Evolutionary conservation across 78 protist genomes (phyloP), one percentile per base, ranked within the genome.

Genomic region (Dictyostelium citrinum): DNA sequence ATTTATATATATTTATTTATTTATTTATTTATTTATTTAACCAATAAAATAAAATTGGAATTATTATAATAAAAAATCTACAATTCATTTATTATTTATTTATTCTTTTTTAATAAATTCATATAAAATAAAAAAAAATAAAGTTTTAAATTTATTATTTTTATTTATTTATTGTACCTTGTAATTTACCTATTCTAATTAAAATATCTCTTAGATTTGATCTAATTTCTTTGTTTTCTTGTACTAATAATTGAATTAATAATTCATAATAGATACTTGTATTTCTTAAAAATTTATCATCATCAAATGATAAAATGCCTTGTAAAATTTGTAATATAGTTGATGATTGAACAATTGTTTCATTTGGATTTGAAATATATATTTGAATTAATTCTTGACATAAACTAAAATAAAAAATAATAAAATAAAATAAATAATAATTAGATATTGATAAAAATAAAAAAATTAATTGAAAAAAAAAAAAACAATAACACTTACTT

Each of bases 221-320:
- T 88, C 93, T 76, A 29, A 88, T 72, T 45, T 88, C 93, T 78
- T 67, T 88, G n/a, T 72, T 51, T 17, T 76, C 81, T 24, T 88
- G 46, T 1, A 88, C 11, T 8, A 88, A 31, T 31, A 88, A 67
- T 58, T 88, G 84, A 68, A 88, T 68, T 22, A 88, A 45, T 27
- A 79, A n/a, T 45, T 88, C 85, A 37, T 88, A 88, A 78, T 64
- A 88, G 2, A 88, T 76, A 35, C 85, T 67, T 22, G 81, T 88
- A 46, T 88, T 88, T 68, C 85, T 78, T 29, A 88, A 29, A 20
- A 88, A 88, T 82, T 88, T 88, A 1, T 61, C 93, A 67, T 88
- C 61, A 46, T 78, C 81, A n/a, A 88, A 78, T 67, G 71, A 70
- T 24, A 64, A 12, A 5, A 88, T 58, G 8, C 83, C 74, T 46